Base-by-base conservation (phyloP, 1,284 basidiomycete species). In the Rhodofomes roseus region DNA sequence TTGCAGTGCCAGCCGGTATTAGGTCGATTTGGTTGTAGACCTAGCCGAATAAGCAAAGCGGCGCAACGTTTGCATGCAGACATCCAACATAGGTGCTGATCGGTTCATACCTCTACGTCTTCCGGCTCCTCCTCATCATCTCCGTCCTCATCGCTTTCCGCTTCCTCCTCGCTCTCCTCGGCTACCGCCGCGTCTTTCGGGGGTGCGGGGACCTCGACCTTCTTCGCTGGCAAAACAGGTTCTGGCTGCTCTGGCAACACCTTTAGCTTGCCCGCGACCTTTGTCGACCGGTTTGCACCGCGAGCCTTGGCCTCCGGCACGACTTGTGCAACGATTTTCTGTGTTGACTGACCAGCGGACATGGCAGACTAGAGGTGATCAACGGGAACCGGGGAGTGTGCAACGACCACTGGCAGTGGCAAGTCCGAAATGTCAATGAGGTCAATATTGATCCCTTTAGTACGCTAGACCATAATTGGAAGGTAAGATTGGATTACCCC, bases 161-260 rank as follows among this genome's bases (percentile, higher is more conserved):
- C 85, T 18, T 79, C 79, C 1, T 61, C 71, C 11, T 70, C 70
- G 7, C 78, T 82, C 16, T 77, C 76, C 51, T 78, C 81, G 62
- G 81, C 82, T 31, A 81, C 79, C 23, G 31, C 61, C n/a, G 63
- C 50, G 12, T 2, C 64, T 56, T 66, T 67, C 27, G 69, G 68
- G 11, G 74, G 73, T 1, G 66, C 60, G 20, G 69, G 65, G 1
- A 69, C 60, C 18, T 71, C 68, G 16, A 62, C 63, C 37, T 65
- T 62, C 55, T 70, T 67, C 65, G 66, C 67, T 52, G 64, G 63
- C 37, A 69, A 62, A 64, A 78, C 73, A 57, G 79, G 73, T 63
- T 95, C 90, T 11, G 92, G 92, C 69, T 96, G 92, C 66, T 96
- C 94, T 46, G 95, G 95, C 20, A 98, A 82, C 43, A 97, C 94